Evolutionary conservation across 2,329 filamentous ascomycete species (phyloP).

Genomic region (Clarireedia hainanense): DNA sequence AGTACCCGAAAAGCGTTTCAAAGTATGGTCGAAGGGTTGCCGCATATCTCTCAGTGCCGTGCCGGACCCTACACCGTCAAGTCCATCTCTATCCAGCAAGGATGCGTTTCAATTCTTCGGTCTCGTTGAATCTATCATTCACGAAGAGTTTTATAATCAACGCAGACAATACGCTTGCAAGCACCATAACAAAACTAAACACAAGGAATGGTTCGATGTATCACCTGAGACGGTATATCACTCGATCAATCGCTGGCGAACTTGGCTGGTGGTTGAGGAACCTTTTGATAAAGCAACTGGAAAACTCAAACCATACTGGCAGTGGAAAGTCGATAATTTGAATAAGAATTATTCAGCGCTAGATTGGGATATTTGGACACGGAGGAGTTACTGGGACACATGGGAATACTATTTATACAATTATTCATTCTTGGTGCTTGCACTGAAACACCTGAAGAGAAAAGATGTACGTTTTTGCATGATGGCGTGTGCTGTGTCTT

Average conservation of each 20-base stretch:
- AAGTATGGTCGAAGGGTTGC: slow-evolving; percentile 9
- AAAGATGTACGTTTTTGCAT: slow-evolving; percentile 2
- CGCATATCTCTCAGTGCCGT: not conserved
- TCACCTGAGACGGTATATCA: slow-evolving; percentile 7
- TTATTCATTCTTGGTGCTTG: too few relatives aligned
- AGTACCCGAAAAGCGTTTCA: slow-evolving; percentile 2
- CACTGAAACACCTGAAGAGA: not conserved
- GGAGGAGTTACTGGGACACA: not conserved
- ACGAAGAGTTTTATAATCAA: slow-evolving; percentile 10
- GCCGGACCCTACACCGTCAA: not conserved
- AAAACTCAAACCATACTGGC: slow-evolving; percentile 13
- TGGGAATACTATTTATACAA: not conserved
- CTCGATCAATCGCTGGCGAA: slow-evolving; percentile 11
- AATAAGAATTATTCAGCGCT: slow-evolving; percentile 4
- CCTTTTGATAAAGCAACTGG: slow-evolving; percentile 9
- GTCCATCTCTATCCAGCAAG: not conserved
- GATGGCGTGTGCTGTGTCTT: not conserved
- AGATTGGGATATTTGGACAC: slow-evolving; percentile 14
- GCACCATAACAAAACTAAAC: not conserved
- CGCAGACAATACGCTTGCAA: slow-evolving; percentile 10
- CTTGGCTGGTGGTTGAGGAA: slow-evolving; percentile 11
- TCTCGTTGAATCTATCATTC: slow-evolving; percentile 11
- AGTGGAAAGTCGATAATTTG: slow-evolving; percentile 12
- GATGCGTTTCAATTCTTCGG: slow-evolving; percentile 11
- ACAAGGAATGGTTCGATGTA: slow-evolving; percentile 15